A percentile compares a stretch with the other conserved stretches of the same genome.
Conservation (phyloP, 2,329 filamentous ascomycete genomes). For the Fusarium pininemorale region DNA sequence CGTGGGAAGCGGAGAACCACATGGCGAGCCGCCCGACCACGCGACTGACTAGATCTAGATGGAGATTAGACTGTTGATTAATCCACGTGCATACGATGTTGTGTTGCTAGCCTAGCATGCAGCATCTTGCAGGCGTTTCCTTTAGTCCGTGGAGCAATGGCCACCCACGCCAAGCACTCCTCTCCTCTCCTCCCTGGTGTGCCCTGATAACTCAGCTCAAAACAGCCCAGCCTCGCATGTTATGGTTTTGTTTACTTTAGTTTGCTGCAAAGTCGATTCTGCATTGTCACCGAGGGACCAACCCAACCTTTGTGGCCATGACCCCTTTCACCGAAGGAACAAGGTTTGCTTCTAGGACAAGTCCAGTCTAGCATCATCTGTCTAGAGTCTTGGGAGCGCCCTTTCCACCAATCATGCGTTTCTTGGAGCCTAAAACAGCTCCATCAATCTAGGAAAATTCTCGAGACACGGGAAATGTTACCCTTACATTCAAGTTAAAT, state of each 20-base stretch:
- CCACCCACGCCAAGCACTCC: not conserved
- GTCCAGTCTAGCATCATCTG: not conserved
- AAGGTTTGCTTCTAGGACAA: constrained; percentile 16
- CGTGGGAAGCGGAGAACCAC: constrained; percentile 27
- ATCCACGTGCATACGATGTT: constrained; percentile 13
- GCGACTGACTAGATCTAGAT: constrained; percentile 28
- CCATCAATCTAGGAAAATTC: not conserved
- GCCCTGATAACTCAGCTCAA: constrained; percentile 15
- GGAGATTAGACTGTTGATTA: constrained; percentile 6
- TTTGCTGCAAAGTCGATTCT: not conserved
- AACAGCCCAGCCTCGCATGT: not conserved
- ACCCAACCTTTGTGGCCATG: not conserved
- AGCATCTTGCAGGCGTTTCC: not conserved
- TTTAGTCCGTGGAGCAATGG: constrained; percentile 1
- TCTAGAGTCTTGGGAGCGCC: not conserved
- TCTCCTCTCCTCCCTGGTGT: not conserved
- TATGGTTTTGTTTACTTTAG: not conserved
- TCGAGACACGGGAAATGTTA: not conserved
- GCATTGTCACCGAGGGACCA: not conserved
- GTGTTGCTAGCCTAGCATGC: not conserved
- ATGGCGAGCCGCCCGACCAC: constrained; percentile 23
- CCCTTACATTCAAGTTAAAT: not conserved
- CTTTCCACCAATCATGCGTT: not conserved
- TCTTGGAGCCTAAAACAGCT: not conserved
- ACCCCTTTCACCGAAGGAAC: not conserved